A percentile compares a stretch with the other conserved stretches of the same genome.
Evolutionary conservation across 139 green algal species (phyloP).

Genomic region (Coelastrella sp.): DNA sequence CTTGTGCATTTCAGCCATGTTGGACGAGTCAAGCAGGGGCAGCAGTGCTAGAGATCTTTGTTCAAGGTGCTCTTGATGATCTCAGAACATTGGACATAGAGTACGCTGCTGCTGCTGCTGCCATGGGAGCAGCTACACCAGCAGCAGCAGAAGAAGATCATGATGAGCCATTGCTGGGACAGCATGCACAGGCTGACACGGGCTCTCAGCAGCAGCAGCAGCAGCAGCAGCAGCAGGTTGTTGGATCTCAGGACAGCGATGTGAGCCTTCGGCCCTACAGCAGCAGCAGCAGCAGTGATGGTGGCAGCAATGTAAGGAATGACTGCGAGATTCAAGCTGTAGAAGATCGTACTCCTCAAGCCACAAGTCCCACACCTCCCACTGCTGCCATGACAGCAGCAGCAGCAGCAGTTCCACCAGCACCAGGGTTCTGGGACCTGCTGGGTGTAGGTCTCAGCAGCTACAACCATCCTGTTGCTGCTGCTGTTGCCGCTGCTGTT

Average conservation of each 20-base stretch:
- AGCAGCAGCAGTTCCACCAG: background rate
- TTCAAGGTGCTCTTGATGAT: constrained; percentile 23
- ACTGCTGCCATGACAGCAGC: background rate
- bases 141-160: too few species aligned
- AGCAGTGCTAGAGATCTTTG: constrained; percentile 7
- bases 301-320: background rate
- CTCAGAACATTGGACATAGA: constrained; percentile 4
- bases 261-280: too few species aligned
- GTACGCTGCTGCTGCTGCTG: constrained; percentile 4
- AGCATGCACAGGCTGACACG: background rate
- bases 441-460: background rate
- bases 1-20: background rate
- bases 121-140: background rate
- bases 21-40: constrained; percentile 29
- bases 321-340: background rate
- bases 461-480: background rate
- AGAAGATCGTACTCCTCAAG: background rate
- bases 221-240: background rate
- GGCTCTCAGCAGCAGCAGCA: background rate
- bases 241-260: background rate
- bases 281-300: too few species aligned
- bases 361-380: background rate
- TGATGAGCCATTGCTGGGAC: background rate
- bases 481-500: background rate
- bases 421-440: background rate